Base-by-base conservation (phyloP, 2,329 filamentous ascomycete genomes). In the Penicillium sp. region DNA sequence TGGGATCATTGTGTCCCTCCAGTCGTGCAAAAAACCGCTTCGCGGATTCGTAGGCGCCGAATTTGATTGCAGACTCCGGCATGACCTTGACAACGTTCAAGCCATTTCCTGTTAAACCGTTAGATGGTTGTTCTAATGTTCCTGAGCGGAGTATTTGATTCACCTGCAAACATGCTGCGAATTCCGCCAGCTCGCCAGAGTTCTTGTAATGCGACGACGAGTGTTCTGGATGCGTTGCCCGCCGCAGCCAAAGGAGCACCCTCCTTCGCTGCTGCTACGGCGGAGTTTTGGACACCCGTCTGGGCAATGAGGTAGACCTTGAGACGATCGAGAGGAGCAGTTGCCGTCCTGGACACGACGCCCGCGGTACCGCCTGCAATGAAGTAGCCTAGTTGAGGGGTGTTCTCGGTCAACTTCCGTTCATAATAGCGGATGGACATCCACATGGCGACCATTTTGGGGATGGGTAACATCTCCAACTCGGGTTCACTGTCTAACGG, bases 291-390 rank as follows among this genome's bases (percentile, higher is more conserved):
- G 48, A 78, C 75, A 56, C 78, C 81, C 50, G 89, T 95, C 71
- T 95, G 92, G 46, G 95, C 92, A 63, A 98, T 93, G 46, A 98
- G 82, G 70, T 95, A 97, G 58, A 98, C 93, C 75, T 97, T 97
- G 51, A 98, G 78, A 62, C 93, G 89, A 75, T 98, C 93, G 72
- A 98, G 84, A 52, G 93, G 93, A 53, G 93, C 93, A 60, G 93
- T 98, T 56, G 89, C 87, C 67, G 93, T 97, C 68, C 93, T 86
- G 67, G 92, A 97, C 64, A 96, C 86, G 70, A 90, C 92, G 69
- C 93, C 93, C 69, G 92, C 90, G 68, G 95, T 79, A 72, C 90
- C 93, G 78, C 93, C 93, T 70, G 93, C 93, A 75, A 95, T 74
- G 74, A 97, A 98, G 76, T 97, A 98, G 81, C 93, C 93, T 95